Base-by-base conservation (phyloP, 306 rosid species). In the Vigna nakashimae region DNA sequence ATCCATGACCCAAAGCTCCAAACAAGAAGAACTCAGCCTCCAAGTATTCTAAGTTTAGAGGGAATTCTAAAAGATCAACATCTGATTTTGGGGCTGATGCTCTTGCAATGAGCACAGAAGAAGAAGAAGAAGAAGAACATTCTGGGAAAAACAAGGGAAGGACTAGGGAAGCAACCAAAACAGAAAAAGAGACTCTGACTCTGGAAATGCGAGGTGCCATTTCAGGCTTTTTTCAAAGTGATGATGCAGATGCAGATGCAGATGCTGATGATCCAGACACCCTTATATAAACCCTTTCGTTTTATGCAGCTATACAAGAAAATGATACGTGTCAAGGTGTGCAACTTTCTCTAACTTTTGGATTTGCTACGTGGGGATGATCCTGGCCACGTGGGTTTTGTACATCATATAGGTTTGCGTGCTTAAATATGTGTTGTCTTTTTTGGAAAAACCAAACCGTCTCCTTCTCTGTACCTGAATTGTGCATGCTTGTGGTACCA, bases 1-100 rank as follows among this genome's bases (percentile, higher is more conserved):
- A 80, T 2, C 97, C 97, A 74, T 56, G 18, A 30, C 94, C 93
- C 34, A 82, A 67, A 32, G 93, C 50, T 17, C 90, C 93, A 77
- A 26, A 80, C 40, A 92, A 67, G 66, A 90, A 88, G 85, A 92
- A 88, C 57, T 92, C 97, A 2, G 95, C 97, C 68, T 92, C 94
- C 62, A 88, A 66, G n/a, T 59, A 92, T 85, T 92, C 94, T 49
- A 90, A 85, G 62, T 92, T 90, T 5, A 92, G 76, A 15, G 97
- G 82, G 57, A 90, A 88, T 45, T 90, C 94, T 8, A 91, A 26
- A 20, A 82, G 81, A 76, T 91, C 91, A 10, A 15, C 70, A 67
- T 89, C 91, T 2, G 78, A 45, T 42, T 17, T 5, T 14, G 87
- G 67, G 38, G 75, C 2, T 9, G 46, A 68, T 0, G 38, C 79